phyloP scores from a whole-genome alignment of 371 early-diverging fungal genomes.

The Furculomyces boomerangus region DNA sequence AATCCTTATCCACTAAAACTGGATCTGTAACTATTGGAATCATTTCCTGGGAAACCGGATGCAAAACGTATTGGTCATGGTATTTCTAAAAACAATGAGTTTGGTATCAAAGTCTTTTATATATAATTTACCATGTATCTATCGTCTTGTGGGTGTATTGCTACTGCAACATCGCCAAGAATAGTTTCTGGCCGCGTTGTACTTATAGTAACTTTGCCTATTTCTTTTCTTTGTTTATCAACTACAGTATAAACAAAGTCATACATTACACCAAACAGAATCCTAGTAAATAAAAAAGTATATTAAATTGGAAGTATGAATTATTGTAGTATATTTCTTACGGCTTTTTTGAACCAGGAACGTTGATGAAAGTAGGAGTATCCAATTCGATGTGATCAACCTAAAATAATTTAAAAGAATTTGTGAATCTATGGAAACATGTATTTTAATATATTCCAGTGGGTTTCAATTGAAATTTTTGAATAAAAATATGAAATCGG shows the following conservation, averaged over 20 bases:
- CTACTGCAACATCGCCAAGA: slow-evolving; percentile 96
- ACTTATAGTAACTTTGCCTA: slow-evolving; percentile 59
- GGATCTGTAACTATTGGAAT: slow-evolving; percentile 85
- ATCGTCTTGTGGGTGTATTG: slow-evolving; percentile 78
- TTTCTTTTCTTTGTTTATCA: slow-evolving; percentile 29
- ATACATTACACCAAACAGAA: slow-evolving; percentile 63
- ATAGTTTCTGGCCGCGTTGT: slow-evolving; percentile 99
- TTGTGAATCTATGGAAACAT: no score
- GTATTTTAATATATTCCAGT: no score
- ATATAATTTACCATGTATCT: slow-evolving; percentile 45
- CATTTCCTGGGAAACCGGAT: slow-evolving; percentile 67
- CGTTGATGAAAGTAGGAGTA: slow-evolving; percentile 10
- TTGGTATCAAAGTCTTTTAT: background rate
- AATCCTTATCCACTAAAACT: slow-evolving; percentile 72
- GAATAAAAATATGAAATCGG: background rate
- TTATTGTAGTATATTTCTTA: slow-evolving; percentile 18
- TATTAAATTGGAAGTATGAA: background rate
- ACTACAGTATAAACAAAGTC: slow-evolving; percentile 41
- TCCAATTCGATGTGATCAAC: slow-evolving; percentile 17
- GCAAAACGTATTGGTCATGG: slow-evolving; percentile 64
- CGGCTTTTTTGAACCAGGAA: slow-evolving; percentile 60
- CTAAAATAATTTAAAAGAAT: slow-evolving; percentile 4
- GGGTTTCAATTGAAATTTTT: no score
- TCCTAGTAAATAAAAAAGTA: slow-evolving; percentile 26
- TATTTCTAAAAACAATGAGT: slow-evolving; percentile 27